Evolutionary conservation across 2,329 filamentous ascomycete genomes (phyloP), one percentile per base, ranked within the genome.

Genomic region (Dothidotthia symphoricarpi): DNA sequence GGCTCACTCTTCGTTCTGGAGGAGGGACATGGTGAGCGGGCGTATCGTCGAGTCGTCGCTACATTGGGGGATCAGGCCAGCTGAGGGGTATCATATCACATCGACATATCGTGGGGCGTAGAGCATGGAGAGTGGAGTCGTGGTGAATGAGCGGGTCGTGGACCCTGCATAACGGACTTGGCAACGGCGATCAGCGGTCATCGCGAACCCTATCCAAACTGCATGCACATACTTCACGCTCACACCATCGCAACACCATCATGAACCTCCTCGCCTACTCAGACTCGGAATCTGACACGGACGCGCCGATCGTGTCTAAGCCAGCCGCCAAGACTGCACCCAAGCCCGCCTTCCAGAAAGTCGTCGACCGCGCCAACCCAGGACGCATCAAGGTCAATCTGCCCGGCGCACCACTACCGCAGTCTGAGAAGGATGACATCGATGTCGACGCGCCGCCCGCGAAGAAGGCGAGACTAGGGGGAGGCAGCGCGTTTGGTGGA

Each of bases 221-320:
- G n/a, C n/a, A n/a, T n/a, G n/a, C n/a, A n/a, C n/a, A n/a, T n/a
- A n/a, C n/a, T n/a, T n/a, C n/a, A n/a, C n/a, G n/a, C n/a, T n/a
- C n/a, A n/a, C n/a, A n/a, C n/a, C n/a, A n/a, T n/a, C n/a, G n/a
- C n/a, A n/a, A n/a, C n/a, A n/a, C 39, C 47, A 67, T 31, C 26
- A 93, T 93, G 86, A 83, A 78, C 11, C 74, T 95, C 19, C 87
- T 93, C 51, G 82, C 85, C 45, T 95, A 94, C 57, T 90, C 87
- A 3, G 88, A 90, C 63, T 93, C 83, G 0, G 83, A 67, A 31
- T 88, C 83, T 10, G 85, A 85, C 37, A 74, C 75, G 12, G 83
- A 86, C 37, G 53, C 66, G 9, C 30, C 61, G n/a, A n/a, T n/a
- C n/a, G 42, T 54, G 29, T 34, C 65, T 47, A 49, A 64, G 36